Base-by-base conservation (phyloP, 129 eudicot genomes). In the Centrapalus pauciflorus region DNA sequence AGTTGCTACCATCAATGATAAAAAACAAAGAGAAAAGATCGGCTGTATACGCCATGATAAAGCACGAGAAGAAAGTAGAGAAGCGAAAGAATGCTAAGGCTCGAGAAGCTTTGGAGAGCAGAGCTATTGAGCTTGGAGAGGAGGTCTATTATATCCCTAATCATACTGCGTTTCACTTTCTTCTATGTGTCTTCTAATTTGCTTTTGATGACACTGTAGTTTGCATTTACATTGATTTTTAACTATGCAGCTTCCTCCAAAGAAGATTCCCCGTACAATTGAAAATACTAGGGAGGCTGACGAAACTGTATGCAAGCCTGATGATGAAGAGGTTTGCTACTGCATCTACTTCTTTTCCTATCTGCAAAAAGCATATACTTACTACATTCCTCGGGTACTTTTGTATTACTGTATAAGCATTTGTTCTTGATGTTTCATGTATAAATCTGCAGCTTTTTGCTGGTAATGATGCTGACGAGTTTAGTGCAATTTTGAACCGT, bases 271-370 rank as follows among this genome's bases (percentile, higher is more conserved):
- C 10, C 87, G 89, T 3, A 92, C 98, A 0, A 85, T 92, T 43
- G 98, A 92, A 74, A 92, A 92, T 67, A 92, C 98, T 3, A 90
- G 98, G 69, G 98, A 92, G 78, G 72, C 74, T 8, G 98, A 92
- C 76, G 98, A 92, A 70, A 92, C 98, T 23, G 69, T 92, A 4
- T 88, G 96, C 82, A 79, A 59, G 79, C 91, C 92, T 25, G 98
- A 88, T 24, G 98, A 92, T 77, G 98, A 92, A 51, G 98, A 92
- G 96, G 96, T 88, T 1, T 37, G 8, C 17, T 45, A 8, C 21
- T 72, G 0, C 20, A 7, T 33, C 20, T 12, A 38, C 20, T 7
- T 66, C 13, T 56, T 7, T 34, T 0, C 38, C 13, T 20, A 28
- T 55, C 8, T 58, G 23, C 7, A 10, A 0, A 23, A 61, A 23